Percentiles rank a stretch among this genome's conserved stretches.
These are phyloP conservation scores for Passalora sequoiae DNA, from an alignment of 2,329 filamentous ascomycete species.

Conservation along the genomic window DNA sequence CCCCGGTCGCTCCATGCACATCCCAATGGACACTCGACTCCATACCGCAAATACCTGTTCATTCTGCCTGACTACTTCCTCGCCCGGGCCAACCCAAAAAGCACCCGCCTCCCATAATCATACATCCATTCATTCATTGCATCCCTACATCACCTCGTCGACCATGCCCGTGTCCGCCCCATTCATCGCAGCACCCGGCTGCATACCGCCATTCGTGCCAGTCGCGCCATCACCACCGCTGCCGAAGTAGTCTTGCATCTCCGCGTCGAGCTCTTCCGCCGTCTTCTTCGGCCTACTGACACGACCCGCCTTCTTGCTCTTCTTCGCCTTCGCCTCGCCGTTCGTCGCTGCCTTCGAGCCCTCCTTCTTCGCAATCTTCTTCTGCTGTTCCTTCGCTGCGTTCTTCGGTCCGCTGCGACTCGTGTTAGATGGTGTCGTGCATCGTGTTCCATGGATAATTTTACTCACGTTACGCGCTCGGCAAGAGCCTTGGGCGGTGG, in stretches of 20 bases:
- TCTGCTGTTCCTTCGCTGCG: slow-evolving; percentile 28
- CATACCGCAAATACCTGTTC: no score
- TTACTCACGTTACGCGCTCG: slow-evolving; percentile 75
- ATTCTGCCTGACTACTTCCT: no score
- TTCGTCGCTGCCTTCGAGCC: slow-evolving; percentile 51
- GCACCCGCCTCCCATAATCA: no score
- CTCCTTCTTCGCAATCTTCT: slow-evolving; percentile 21
- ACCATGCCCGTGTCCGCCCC: slow-evolving; percentile 51
- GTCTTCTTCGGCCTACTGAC: slow-evolving; percentile 67
- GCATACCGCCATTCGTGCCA: slow-evolving; percentile 42
- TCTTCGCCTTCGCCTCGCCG: slow-evolving; percentile 44
- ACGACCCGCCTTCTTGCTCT: slow-evolving; percentile 54
- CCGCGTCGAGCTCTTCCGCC: slow-evolving; percentile 87
- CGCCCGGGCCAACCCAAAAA: no score
- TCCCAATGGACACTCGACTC: no score
- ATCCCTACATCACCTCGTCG: slow-evolving; percentile 53
- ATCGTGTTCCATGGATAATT: no score
- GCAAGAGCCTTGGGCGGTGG: slow-evolving; percentile 67
- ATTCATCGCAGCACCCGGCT: slow-evolving; percentile 43
- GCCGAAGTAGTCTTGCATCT: slow-evolving; percentile 95
- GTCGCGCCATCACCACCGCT: slow-evolving; percentile 42
- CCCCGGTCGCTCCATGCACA: no score
- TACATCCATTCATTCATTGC: no score
- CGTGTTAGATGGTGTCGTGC: neutral
- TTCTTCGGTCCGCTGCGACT: slow-evolving; percentile 32